Evolutionary conservation across 1,139 yeast genomes (phyloP).

Genomic region (Suhomyces wounanorum): DNA sequence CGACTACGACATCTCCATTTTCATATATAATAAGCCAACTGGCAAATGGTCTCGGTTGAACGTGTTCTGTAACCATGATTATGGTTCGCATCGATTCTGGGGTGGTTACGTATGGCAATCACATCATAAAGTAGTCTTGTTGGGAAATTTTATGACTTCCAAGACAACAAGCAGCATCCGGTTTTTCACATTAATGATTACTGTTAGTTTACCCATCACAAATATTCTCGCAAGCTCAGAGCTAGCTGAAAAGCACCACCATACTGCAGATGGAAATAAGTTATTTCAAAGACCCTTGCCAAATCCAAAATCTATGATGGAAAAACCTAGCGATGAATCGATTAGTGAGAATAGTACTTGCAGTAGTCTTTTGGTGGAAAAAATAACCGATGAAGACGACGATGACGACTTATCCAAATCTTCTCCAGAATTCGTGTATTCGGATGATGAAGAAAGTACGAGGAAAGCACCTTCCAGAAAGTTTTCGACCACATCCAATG

Average conservation of each 20-base stretch:
- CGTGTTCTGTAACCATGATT: slow-evolving; percentile 55
- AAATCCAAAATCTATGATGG: slow-evolving; percentile 3
- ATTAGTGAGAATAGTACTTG: slow-evolving; percentile 20
- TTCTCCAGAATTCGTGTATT: slow-evolving; percentile 10
- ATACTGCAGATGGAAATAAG: slow-evolving; percentile 25
- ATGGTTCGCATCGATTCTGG: slow-evolving; percentile 62
- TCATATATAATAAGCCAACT: slow-evolving; percentile 60
- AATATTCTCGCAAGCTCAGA: slow-evolving; percentile 55
- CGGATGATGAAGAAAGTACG: slow-evolving; percentile 13
- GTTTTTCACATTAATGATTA: slow-evolving; percentile 56
- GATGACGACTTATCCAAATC: slow-evolving; percentile 15
- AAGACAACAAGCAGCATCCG: slow-evolving; percentile 55
- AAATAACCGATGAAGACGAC: slow-evolving; percentile 22
- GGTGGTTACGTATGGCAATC: slow-evolving; percentile 74
- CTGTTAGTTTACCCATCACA: slow-evolving; percentile 67
- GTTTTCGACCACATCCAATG: slow-evolving; percentile 19
- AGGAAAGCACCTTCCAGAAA: slow-evolving; percentile 17
- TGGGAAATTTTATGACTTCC: slow-evolving; percentile 55
- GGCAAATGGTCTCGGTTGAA: slow-evolving; percentile 67
- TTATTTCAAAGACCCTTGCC: slow-evolving; percentile 16
- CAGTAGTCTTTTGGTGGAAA: slow-evolving; percentile 15
- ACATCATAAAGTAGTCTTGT: slow-evolving; percentile 63
- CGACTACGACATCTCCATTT: slow-evolving; percentile 58
- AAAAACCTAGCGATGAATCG: slow-evolving; percentile 13
- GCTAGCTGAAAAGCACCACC: slow-evolving; percentile 31